Base-by-base conservation (phyloP, 2,329 filamentous ascomycete species). In the Penicillium vulpinum region DNA sequence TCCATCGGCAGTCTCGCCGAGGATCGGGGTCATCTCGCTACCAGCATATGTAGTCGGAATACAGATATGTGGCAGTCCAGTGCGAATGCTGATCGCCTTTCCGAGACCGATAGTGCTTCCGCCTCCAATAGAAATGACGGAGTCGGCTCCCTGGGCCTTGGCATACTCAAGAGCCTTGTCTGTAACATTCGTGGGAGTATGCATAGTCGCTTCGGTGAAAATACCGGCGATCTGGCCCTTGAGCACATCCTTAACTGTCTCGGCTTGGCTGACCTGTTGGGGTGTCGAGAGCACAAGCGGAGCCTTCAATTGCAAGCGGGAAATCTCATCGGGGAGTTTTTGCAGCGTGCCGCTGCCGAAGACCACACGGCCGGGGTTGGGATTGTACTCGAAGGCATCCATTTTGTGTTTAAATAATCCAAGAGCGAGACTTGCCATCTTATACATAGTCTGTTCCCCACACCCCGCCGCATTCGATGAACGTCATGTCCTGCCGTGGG, bases 11-110 rank as follows among this genome's bases (percentile, higher is more conserved):
- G 84, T 87, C 72, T 88, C 84, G 2, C 85, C 85, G 13, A 88
- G 72, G 45, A 87, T 86, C 0, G 85, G 83, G 3, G 85, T 88
- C 79, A 88, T 85, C 66, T 88, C 86, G 58, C 81, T 84, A 4
- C 83, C 83, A 5, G 83, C 80, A 65, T 86, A 86, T 0, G 83
- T 85, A 2, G 83, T 86, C n/a, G 84, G 83, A 47, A 86, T 81
- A 63, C 82, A 85, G 41, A 86, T 79, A 64, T 86, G 83, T 21
- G 81, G 81, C 33, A 85, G 73, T 0, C 77, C 77, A 33, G 82
- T 84, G 40, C 80, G 77, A 46, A 81, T 72, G 45, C 78, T 78
- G 58, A 85, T 78, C 2, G 83, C 83, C 63, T 86, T 85, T 5
- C 83, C 83, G n/a, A 88, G 72, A 0, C 85, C 85, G 51, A 83